Evolutionary conservation across 2,329 filamentous ascomycete genomes (phyloP).

Genomic region (Colletotrichum phormii): DNA sequence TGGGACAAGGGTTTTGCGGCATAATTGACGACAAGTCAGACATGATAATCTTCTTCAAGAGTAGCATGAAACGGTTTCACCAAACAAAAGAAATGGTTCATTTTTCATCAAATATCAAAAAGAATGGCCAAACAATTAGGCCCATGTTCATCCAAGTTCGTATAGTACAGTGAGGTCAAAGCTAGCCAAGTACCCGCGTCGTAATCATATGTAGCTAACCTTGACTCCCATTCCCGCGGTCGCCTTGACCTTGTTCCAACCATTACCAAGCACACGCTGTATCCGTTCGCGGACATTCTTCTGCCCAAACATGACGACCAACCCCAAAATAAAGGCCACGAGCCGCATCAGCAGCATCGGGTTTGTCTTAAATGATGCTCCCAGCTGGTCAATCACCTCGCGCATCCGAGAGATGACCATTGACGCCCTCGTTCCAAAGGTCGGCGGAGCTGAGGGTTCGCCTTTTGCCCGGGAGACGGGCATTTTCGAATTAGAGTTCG

Average conservation of each 20-base stretch:
- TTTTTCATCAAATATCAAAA: constrained; percentile 3
- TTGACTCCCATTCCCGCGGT: constrained; percentile 98
- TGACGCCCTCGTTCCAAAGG: constrained; percentile 60
- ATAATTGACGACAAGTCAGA: neutral
- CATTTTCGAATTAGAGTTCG: constrained; percentile 41
- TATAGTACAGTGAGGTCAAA: constrained; percentile 40
- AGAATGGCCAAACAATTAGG: constrained; percentile 12
- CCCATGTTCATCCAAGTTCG: constrained; percentile 26
- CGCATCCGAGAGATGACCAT: constrained; percentile 66
- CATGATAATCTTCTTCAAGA: constrained; percentile 1
- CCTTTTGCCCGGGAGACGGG: constrained; percentile 43
- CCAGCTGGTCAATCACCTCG: constrained; percentile 62
- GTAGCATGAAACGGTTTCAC: neutral
- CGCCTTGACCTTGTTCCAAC: constrained; percentile 83
- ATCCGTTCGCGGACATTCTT: constrained; percentile 81
- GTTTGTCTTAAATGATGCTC: constrained; percentile 64
- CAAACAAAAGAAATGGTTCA: neutral
- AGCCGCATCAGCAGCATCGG: constrained; percentile 70
- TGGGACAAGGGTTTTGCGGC: neutral
- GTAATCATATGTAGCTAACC: constrained; percentile 87
- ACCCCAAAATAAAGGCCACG: constrained; percentile 82
- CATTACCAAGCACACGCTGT: constrained; percentile 72
- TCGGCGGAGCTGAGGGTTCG: constrained; percentile 48
- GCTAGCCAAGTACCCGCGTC: constrained; percentile 25
- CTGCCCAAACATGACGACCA: constrained; percentile 81